Conservation (phyloP, 1,284 basidiomycete genomes). For the Xerocomus cyaneibrunnescens region DNA sequence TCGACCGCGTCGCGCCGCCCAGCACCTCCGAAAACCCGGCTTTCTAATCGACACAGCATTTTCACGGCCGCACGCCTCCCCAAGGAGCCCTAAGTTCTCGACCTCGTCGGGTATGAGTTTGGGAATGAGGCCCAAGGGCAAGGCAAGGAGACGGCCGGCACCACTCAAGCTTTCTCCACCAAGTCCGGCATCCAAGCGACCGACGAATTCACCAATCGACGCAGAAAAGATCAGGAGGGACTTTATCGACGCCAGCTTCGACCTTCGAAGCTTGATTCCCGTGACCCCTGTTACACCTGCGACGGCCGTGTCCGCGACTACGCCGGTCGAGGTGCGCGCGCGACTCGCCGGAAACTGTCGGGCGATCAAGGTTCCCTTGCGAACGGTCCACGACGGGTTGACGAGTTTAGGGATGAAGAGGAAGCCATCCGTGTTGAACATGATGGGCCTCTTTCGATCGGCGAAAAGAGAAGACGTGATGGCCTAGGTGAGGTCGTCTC, state of each 20-base stretch:
- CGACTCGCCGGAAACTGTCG: not conserved
- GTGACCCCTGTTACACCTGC: conserved; percentile 3
- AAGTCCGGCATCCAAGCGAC: conserved; percentile 18
- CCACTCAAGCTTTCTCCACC: conserved; percentile 43
- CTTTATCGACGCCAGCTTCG: conserved; percentile 29
- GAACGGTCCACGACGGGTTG: conserved; percentile 5
- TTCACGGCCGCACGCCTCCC: conserved; percentile 26
- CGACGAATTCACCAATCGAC: conserved; percentile 27
- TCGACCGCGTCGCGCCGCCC: conserved; percentile 39
- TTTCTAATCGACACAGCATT: conserved; percentile 42
- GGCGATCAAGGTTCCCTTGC: conserved; percentile 9
- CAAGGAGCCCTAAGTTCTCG: conserved; percentile 12
- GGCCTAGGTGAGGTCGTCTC: not conserved
- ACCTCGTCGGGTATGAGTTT: not conserved
- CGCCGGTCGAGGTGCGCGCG: not conserved
- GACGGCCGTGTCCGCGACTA: not conserved
- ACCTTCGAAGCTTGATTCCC: conserved; percentile 8
- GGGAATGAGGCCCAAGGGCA: conserved; percentile 25
- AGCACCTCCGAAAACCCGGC: conserved; percentile 44
- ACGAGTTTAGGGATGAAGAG: conserved; percentile 13
- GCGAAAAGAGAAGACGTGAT: conserved; percentile 18
- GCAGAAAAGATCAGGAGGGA: conserved; percentile 23
- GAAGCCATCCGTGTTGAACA: conserved; percentile 29
- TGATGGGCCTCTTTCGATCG: conserved; percentile 29
- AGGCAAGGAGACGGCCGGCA: conserved; percentile 43